A percentile compares a stretch with the other conserved stretches of the same genome.
Conservation (phyloP, 768 basidiomycete species). For the Russula brevipes region DNA sequence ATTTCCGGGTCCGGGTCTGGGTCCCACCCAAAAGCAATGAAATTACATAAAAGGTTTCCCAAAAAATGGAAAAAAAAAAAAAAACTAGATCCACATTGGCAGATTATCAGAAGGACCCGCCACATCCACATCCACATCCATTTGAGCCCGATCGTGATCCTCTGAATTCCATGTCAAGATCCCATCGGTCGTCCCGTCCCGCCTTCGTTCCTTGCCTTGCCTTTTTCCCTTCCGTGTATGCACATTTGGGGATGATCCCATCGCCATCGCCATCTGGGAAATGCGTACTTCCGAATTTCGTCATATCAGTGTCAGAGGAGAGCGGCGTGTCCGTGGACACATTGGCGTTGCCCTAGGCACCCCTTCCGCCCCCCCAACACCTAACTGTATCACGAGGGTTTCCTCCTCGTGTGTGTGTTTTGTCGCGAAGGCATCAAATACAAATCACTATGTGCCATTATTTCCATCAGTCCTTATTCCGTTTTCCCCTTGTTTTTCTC, state of each 20-base stretch:
- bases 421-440: no score
- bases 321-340: no score
- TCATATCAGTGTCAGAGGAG: neutral
- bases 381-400: no score
- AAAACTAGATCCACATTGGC: conserved; percentile 6
- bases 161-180: conserved; percentile 10
- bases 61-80: neutral
- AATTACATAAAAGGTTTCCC: conserved; percentile 11
- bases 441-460: no score
- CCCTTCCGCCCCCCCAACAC: no score
- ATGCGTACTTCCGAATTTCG: neutral
- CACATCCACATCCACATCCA: neutral
- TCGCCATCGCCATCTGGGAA: neutral
- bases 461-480: no score
- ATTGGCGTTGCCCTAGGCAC: no score
- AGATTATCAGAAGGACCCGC: conserved; percentile 10
- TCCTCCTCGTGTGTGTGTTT: no score
- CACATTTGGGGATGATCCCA: neutral
- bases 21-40: neutral
- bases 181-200: neutral
- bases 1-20: neutral
- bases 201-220: neutral
- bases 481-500: no score
- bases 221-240: no score
- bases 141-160: conserved; percentile 17